These are phyloP conservation scores for Nemania abortiva DNA, from an alignment of 2,329 filamentous ascomycete genomes.

Conservation along the genomic window DNA sequence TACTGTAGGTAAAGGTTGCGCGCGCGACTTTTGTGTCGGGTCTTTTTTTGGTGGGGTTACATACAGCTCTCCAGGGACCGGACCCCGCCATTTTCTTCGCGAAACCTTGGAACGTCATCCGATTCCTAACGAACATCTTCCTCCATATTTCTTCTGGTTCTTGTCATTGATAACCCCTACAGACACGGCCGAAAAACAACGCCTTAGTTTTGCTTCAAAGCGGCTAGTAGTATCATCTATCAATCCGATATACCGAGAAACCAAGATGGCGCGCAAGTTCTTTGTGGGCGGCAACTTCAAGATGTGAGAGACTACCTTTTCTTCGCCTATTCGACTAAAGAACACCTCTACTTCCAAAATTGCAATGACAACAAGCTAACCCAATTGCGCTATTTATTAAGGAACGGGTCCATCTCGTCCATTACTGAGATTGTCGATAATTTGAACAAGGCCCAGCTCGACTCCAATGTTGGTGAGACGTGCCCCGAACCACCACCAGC, in stretches of 20 bases:
- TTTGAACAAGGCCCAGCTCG: conserved; percentile 87
- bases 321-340: conserved; percentile 27
- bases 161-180: not conserved
- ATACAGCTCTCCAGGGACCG: conserved; percentile 19
- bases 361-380: conserved; percentile 20
- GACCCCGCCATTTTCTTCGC: conserved; percentile 35
- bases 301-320: conserved; percentile 72
- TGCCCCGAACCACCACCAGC: conserved; percentile 30
- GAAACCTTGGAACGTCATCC: conserved; percentile 29
- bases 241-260: not conserved
- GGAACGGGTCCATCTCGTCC: conserved; percentile 92
- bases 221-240: not conserved
- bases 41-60: conserved; percentile 12
- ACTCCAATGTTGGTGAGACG: conserved; percentile 76
- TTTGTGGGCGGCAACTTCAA: conserved; percentile 99
- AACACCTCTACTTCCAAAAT: conserved; percentile 33
- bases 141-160: not conserved
- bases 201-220: not conserved
- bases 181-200: conserved; percentile 4
- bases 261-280: conserved; percentile 93
- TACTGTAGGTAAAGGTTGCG: not conserved
- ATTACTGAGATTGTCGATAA: conserved; percentile 92
- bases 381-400: conserved; percentile 55
- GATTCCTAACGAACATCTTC: conserved; percentile 3
- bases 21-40: conserved; percentile 27